Base-by-base conservation (phyloP, 2,329 filamentous ascomycete genomes). In the Aspergillus sp. region DNA sequence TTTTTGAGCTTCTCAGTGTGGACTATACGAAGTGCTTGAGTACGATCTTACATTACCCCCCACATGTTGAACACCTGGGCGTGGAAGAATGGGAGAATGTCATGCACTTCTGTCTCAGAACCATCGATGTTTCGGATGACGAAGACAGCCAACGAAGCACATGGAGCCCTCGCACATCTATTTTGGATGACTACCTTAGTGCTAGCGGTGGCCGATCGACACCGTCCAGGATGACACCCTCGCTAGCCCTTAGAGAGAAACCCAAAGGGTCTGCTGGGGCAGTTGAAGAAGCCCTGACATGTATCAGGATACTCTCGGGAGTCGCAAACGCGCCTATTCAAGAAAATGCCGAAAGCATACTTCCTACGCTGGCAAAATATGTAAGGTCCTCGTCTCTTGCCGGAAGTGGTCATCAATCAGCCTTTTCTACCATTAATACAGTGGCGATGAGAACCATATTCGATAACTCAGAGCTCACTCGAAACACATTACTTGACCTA, bases 1-100 rank as follows among this genome's bases (percentile, higher is more conserved):
- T 89, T 54, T 86, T 91, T 62, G 81, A 86, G 57, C 87, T 89
- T 12, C 80, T 99, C 5, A 77, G 87, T 23, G 82, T 86, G 49
- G 86, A 95, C 68, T 96, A 97, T 70, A 82, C 90, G 64, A 96
- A 90, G 76, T 84, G 87, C 19, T 77, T 99, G 63, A 79, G 84
- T 4, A 80, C 84, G 27, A 75, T 97, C 3, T 81, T 98, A 17
- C 84, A 86, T 43, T 85, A 90, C 66, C 85, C 86, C 46, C 83
- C 90, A 17, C 91, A 96, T 71, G 86, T 90, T 27, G 96, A 98
- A 73, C 87, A 92, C 66, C 79, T 98, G 12, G 83, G 86, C 11
- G 79, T 78, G 19, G 80, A 85, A 14, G 82, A 86, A 57, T 96
- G 93, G 92, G 77, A 85, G 48, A 75, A 77, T 9, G 84, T 88